phyloP scores from a whole-genome alignment of 225 moss, liverwort and hornwort genomes.

The Neckera pumila region DNA sequence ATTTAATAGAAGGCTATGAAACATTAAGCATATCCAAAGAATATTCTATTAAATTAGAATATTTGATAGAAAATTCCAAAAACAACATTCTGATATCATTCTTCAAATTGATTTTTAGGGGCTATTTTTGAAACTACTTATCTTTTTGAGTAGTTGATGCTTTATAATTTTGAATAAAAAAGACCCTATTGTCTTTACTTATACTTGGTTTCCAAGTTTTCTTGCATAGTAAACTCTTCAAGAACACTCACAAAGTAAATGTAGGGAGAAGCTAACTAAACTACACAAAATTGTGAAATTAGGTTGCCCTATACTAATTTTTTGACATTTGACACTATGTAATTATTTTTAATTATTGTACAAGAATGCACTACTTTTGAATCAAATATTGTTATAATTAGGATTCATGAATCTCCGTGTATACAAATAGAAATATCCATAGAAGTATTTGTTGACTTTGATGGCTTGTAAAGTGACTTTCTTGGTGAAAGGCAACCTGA shows the following conservation, averaged over 20 bases:
- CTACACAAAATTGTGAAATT: too few species aligned
- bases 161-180: background rate
- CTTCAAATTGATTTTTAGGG: rapidly evolving
- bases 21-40: rapidly evolving
- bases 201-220: rapidly evolving
- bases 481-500: too few species aligned
- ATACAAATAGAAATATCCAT: too few species aligned
- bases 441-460: too few species aligned
- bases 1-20: rapidly evolving
- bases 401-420: too few species aligned
- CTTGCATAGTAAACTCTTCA: rapidly evolving
- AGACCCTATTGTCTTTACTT: rapidly evolving
- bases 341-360: too few species aligned
- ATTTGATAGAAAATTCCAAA: rapidly evolving
- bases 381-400: too few species aligned
- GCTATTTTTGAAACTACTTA: rapidly evolving
- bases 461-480: too few species aligned
- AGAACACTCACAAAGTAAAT: rapidly evolving
- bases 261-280: background rate
- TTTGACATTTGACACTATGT: too few species aligned
- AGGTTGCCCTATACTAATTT: too few species aligned
- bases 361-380: too few species aligned
- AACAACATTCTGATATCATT: rapidly evolving
- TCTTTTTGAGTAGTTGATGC: rapidly evolving
- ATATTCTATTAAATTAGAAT: background rate